phyloP scores from a whole-genome alignment of 2,329 filamentous ascomycete genomes.

The Ophiostoma sp. region DNA sequence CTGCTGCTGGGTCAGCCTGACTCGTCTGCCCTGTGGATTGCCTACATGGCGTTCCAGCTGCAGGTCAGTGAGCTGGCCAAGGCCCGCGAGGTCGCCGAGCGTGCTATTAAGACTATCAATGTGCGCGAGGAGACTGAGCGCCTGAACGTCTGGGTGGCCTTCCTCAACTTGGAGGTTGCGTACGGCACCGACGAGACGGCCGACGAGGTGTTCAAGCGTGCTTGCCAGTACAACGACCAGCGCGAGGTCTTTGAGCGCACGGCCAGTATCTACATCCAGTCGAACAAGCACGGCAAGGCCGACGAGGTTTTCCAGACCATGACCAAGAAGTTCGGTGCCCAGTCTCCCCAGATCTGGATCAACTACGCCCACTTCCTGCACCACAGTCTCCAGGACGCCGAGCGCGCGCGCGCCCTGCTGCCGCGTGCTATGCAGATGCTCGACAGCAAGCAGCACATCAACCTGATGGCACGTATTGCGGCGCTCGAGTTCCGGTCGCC shows the following conservation, averaged over 20 bases:
- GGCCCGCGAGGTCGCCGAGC: conserved; percentile 82
- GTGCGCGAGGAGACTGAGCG: conserved; percentile 89
- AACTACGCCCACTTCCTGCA: conserved; percentile 95
- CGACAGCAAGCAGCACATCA: conserved; percentile 58
- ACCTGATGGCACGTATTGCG: conserved; percentile 80
- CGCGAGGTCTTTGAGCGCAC: conserved; percentile 85
- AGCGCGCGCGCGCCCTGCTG: conserved; percentile 71
- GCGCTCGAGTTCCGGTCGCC: conserved; percentile 83
- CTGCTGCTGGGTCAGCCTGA: conserved; percentile 87
- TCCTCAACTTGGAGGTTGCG: conserved; percentile 88
- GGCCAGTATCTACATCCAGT: conserved; percentile 91
- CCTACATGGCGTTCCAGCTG: conserved; percentile 98
- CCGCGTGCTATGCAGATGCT: conserved; percentile 81
- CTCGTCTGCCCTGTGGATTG: conserved; percentile 88
- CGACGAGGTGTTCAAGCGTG: conserved; percentile 82
- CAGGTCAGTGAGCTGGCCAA: conserved; percentile 83
- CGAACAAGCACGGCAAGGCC: conserved; percentile 79
- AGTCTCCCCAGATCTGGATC: conserved; percentile 74
- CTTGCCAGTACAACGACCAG: conserved; percentile 88
- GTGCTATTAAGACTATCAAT: conserved; percentile 85
- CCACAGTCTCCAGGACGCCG: conserved; percentile 61
- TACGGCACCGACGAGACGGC: conserved; percentile 79
- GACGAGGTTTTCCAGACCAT: conserved; percentile 81
- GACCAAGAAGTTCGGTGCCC: conserved; percentile 81
- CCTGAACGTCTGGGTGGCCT: conserved; percentile 89